A percentile compares a stretch with the other conserved stretches of the same genome.
These are phyloP conservation scores for Macrotyloma uniflorum DNA, from an alignment of 306 rosid species.

Conservation along the genomic window DNA sequence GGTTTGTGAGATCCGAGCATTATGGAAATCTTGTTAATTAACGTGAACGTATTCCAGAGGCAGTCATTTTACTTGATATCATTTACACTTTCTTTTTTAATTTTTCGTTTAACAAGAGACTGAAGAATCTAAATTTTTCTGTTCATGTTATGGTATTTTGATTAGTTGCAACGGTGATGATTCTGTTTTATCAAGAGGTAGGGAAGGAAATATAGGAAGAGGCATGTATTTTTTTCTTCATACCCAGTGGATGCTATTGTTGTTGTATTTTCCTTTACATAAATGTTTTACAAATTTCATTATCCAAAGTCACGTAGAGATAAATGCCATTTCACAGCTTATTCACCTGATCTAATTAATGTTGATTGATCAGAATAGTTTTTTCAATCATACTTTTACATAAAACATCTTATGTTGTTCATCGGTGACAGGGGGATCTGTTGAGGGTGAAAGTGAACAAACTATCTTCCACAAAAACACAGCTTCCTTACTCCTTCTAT, in stretches of 20 bases:
- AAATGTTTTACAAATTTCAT: not conserved
- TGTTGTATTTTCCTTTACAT: not conserved
- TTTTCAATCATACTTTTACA: not conserved
- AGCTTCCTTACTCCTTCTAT: slow-evolving; percentile 83
- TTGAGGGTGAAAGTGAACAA: slow-evolving; percentile 90
- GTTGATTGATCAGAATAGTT: not conserved
- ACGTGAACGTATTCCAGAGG: not conserved
- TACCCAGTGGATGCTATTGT: not conserved
- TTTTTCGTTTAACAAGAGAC: not conserved
- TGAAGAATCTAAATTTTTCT: slow-evolving; percentile 1
- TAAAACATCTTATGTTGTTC: slow-evolving; percentile 9
- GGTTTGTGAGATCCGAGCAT: slow-evolving; percentile 41
- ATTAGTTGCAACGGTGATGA: not conserved
- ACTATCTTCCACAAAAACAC: slow-evolving; percentile 84
- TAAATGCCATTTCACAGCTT: not conserved
- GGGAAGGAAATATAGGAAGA: not conserved
- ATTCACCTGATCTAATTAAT: not conserved
- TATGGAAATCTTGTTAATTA: slow-evolving; percentile 11
- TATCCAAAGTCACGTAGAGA: not conserved
- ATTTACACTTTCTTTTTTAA: not conserved
- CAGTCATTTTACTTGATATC: not conserved
- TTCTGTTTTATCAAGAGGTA: slow-evolving; percentile 9
- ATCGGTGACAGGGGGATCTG: slow-evolving; percentile 66
- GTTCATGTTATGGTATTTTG: slow-evolving; percentile 11
- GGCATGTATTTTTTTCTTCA: not conserved